Conservation (phyloP, 1,139 yeast genomes). For the Yamadazyma diospyri region DNA sequence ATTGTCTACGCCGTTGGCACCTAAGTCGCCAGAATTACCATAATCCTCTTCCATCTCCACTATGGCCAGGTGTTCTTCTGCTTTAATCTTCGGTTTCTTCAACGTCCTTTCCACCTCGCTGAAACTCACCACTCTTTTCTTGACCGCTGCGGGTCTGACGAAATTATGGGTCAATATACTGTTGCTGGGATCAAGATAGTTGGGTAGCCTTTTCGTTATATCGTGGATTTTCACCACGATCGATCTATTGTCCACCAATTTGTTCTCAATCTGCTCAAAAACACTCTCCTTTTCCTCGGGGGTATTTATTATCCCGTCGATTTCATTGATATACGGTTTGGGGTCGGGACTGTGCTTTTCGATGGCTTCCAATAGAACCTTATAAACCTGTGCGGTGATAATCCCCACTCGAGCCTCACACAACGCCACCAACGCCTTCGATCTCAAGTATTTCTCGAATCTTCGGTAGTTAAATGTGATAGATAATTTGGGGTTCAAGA, state of each 20-base stretch:
- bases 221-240: slow-evolving; percentile 54
- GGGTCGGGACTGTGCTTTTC: slow-evolving; percentile 54
- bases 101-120: slow-evolving; percentile 19
- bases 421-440: slow-evolving; percentile 58
- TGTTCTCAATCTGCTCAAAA: slow-evolving; percentile 29
- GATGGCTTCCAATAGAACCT: slow-evolving; percentile 50
- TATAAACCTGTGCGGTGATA: slow-evolving; percentile 63
- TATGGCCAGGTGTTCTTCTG: slow-evolving; percentile 31
- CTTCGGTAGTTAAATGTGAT: slow-evolving; percentile 64
- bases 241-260: slow-evolving; percentile 36
- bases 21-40: not conserved
- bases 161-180: slow-evolving; percentile 43
- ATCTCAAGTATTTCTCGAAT: slow-evolving; percentile 64
- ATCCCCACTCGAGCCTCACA: slow-evolving; percentile 70
- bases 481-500: slow-evolving; percentile 48
- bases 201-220: slow-evolving; percentile 44
- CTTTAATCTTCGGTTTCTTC: slow-evolving; percentile 42
- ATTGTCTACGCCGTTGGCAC: slow-evolving; percentile 16
- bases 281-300: slow-evolving; percentile 36
- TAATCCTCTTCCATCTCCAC: slow-evolving; percentile 4
- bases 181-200: slow-evolving; percentile 43
- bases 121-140: slow-evolving; percentile 26
- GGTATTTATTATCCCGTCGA: slow-evolving; percentile 38
- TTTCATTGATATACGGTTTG: slow-evolving; percentile 26
- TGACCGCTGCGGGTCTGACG: slow-evolving; percentile 22